Evolutionary conservation across 129 eudicot species (phyloP), one percentile per base, ranked within the genome.

Genomic region (Flaveria ramosissima): DNA sequence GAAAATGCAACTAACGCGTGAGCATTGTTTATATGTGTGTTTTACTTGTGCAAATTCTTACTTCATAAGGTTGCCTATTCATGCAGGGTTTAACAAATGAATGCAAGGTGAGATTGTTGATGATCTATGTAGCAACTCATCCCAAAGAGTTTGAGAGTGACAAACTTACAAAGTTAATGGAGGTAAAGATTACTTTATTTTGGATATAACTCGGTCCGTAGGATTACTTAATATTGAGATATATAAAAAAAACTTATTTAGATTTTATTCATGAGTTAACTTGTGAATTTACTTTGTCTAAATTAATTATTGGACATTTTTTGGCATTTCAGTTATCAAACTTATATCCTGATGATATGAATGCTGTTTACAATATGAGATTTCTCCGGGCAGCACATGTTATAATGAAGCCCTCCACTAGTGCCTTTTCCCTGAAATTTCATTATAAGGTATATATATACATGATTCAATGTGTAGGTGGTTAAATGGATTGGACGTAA

Each of bases 91-190:
- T 85, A 57, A 56, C 89, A 26, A 75, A 84, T 70, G 98, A 93
- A 83, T 72, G 85, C 56, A 93, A 90, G 88, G 61, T 90, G 73
- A 88, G 98, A 20, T 81, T 93, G 47, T 72, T 93, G 83, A 90
- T 93, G 97, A 84, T 93, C 60, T 93, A 93, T 85, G 96, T 92
- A 68, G 92, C 98, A 60, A 74, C 80, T 45, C 81, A 85, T 70
- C 89, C 88, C 27, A 91, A 90, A 56, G 90, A 85, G 84, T 85
- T 93, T 57, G 97, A 90, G 81, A 74, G 83, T 32, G 95, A 78
- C 42, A 88, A 85, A 81, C 78, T 91, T 45, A 64, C 91, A 43
- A 90, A 88, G 73, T 61, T 93, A 30, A 56, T 88, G 85, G 96
- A 93, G 91, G 98, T 90, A 78, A 27, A 7, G 11, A 59, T 27